Conservation (phyloP, 768 basidiomycete species). For the Tricholoma flavovirens region DNA sequence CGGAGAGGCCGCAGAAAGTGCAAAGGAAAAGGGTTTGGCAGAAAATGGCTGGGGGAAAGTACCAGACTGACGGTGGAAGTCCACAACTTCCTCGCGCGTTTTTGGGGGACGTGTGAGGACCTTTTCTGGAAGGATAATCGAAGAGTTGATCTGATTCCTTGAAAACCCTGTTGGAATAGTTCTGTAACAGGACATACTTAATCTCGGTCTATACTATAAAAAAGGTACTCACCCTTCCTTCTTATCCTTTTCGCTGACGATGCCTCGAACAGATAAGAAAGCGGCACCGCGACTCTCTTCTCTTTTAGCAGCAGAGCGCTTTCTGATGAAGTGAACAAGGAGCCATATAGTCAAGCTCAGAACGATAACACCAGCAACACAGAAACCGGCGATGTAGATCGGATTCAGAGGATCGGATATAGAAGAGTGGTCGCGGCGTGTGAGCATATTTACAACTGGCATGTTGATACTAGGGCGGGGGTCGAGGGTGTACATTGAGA, state of each 20-base stretch:
- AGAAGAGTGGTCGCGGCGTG: conserved; percentile 11
- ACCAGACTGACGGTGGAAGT: conserved; percentile 38
- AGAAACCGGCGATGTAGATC: conserved; percentile 46
- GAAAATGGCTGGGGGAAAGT: conserved; percentile 36
- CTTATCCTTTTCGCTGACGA: conserved; percentile 32
- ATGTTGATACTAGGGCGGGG: conserved; percentile 5
- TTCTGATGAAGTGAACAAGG: conserved; percentile 33
- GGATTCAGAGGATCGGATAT: conserved; percentile 17
- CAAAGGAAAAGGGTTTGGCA: conserved; percentile 36
- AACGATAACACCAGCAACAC: conserved; percentile 36
- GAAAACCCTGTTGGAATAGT: conserved; percentile 27
- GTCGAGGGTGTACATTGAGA: neutral
- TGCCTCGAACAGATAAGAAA: conserved; percentile 44
- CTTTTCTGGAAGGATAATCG: conserved; percentile 50
- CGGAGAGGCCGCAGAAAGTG: conserved; percentile 22
- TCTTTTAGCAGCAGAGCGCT: conserved; percentile 30
- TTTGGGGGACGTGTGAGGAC: conserved; percentile 30
- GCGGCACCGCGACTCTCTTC: conserved; percentile 34
- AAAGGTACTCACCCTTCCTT: conserved; percentile 12
- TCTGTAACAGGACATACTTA: conserved; percentile 1
- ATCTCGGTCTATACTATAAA: neutral
- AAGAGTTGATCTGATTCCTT: conserved; percentile 35
- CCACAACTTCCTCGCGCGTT: conserved; percentile 36
- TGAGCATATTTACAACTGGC: conserved; percentile 15
- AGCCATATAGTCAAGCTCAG: conserved; percentile 39